phyloP scores from a whole-genome alignment of 2,329 filamentous ascomycete species.

The Bertia moriformis region DNA sequence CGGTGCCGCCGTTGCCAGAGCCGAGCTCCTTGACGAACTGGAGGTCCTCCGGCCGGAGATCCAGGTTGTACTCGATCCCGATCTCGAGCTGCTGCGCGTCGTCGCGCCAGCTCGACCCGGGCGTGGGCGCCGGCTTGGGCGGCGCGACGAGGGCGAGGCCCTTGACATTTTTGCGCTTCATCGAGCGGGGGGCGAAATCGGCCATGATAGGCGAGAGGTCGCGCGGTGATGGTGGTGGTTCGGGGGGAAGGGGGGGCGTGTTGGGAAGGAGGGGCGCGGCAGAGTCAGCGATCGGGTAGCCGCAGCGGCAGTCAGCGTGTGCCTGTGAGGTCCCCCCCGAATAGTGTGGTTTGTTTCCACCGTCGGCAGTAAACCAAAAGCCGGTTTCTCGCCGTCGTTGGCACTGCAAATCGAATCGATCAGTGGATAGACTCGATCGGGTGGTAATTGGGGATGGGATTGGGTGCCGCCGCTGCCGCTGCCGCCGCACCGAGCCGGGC shows the following conservation, averaged over 20 bases:
- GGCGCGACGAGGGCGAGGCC: conserved; percentile 74
- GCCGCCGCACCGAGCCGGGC: no score
- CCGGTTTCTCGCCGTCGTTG: no score
- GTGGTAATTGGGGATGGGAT: no score
- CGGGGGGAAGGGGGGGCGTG: background rate
- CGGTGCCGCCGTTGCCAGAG: conserved; percentile 89
- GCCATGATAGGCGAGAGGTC: conserved; percentile 43
- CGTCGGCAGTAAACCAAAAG: no score
- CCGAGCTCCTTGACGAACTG: conserved; percentile 89
- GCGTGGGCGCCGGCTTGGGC: conserved; percentile 57
- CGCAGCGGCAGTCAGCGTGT: no score
- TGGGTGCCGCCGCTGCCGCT: no score
- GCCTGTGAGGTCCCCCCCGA: no score
- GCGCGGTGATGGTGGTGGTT: conserved; percentile 4
- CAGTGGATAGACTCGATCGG: no score
- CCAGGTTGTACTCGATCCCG: conserved; percentile 89
- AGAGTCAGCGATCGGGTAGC: no score
- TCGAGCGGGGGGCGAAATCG: conserved; percentile 58
- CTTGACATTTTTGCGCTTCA: conserved; percentile 99
- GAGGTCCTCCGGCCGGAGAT: conserved; percentile 80
- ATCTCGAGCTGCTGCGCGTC: conserved; percentile 68
- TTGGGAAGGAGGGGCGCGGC: background rate
- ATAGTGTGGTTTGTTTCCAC: no score
- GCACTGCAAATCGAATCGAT: no score
- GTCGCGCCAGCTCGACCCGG: conserved; percentile 52